Base-by-base conservation (phyloP, 1,139 yeast genomes). In the Zygosaccharomyces sapae region DNA sequence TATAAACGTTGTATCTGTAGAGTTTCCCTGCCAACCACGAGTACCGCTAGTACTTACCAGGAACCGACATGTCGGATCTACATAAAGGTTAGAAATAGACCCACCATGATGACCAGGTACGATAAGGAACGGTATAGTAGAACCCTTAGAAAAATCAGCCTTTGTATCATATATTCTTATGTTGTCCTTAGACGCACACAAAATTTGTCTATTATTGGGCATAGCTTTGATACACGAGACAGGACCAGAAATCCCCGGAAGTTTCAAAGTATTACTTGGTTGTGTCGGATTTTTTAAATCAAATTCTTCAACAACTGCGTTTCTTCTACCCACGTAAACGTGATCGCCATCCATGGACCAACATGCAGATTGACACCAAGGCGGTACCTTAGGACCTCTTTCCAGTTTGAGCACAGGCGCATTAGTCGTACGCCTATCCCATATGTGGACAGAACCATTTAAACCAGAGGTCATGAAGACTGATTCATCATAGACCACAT, bases 21-120 rank as follows among this genome's bases (percentile, higher is more conserved):
- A 77, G 30, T 73, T 70, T 2, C 95, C 86, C 59, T 85, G 92
- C 97, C 97, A 90, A 3, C 98, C 98, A 61, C 97, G 77, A 57
- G 86, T 87, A 5, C 98, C 98, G 66, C 96, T 86, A 0, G 97
- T 83, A 61, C 96, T 84, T n/a, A 90, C 79, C 81, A 92, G 75
- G 65, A 86, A 92, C 55, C 92, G 71, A 40, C 95, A 89, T 1
- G 92, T 84, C 36, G 89, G 92, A 63, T 90, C 97, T 29, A 90
- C 83, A 53, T 78, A 73, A 54, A 86, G 70, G 44, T 80, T 77
- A 73, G 96, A 69, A 68, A 83, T 66, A 68, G 83, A 74, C 16
- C 81, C 81, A 41, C 84, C 86, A 59, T 80, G 85, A 58, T 79
- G 83, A 2, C 85, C 84, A 0, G 85, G 83, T 4, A 79, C 70